Evolutionary conservation across 2,329 filamentous ascomycete genomes (phyloP).

Genomic region (Ophiosphaerella narmari): DNA sequence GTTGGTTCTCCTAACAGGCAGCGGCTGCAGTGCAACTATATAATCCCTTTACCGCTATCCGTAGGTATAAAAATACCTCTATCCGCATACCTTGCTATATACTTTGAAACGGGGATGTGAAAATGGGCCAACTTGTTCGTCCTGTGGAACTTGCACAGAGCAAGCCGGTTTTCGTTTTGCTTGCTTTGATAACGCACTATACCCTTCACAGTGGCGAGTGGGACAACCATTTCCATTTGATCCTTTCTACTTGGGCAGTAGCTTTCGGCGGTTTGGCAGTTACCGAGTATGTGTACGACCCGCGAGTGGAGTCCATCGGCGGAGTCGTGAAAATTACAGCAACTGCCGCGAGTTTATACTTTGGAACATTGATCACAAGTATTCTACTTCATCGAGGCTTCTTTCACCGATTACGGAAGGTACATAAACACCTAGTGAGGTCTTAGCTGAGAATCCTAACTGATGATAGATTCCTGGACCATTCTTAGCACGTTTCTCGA

Average conservation of each 20-base stretch:
- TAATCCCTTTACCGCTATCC: too few species aligned
- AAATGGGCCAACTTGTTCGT: not conserved
- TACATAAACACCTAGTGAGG: conserved; percentile 3
- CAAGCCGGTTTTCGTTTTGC: conserved; percentile 19
- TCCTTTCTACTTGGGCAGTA: conserved; percentile 19
- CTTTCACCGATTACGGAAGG: conserved; percentile 47
- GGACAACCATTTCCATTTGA: conserved; percentile 21
- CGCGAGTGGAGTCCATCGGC: conserved; percentile 10
- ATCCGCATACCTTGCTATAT: too few species aligned
- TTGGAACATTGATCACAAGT: conserved; percentile 32
- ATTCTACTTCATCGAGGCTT: conserved; percentile 48
- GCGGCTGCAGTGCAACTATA: too few species aligned
- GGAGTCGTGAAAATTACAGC: conserved; percentile 11
- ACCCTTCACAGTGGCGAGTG: conserved; percentile 30
- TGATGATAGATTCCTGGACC: conserved; percentile 45
- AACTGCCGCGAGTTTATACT: conserved; percentile 24
- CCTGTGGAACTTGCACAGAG: conserved; percentile 17
- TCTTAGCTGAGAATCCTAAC: not conserved
- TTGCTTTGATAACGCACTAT: conserved; percentile 31
- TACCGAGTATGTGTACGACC: conserved; percentile 20
- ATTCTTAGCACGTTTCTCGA: conserved; percentile 41
- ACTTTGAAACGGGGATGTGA: too few species aligned
- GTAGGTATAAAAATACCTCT: too few species aligned
- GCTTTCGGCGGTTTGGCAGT: conserved; percentile 21
- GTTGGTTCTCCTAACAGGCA: too few species aligned